Conservation (phyloP, 2,329 filamentous ascomycete species). For the Laburnicola sp. region DNA sequence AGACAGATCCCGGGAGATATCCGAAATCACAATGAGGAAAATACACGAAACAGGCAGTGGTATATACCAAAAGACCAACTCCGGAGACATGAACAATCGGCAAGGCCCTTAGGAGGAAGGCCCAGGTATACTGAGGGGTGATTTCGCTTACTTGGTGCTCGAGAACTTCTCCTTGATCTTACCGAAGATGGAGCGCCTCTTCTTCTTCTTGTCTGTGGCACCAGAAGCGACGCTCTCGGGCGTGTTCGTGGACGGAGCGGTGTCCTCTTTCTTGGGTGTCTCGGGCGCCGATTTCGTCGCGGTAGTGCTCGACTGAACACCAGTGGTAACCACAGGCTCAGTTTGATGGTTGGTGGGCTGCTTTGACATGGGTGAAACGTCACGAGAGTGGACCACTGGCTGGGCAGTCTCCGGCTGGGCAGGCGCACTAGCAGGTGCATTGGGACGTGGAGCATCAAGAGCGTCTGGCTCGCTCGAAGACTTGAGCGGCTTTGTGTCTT, state of each 20-base stretch:
- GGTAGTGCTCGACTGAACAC: conserved; percentile 41
- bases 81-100: conserved; percentile 34
- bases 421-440: conserved; percentile 14
- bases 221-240: conserved; percentile 44
- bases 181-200: conserved; percentile 53
- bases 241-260: conserved; percentile 41
- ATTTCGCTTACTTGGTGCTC: conserved; percentile 27
- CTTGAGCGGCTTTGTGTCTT: conserved; percentile 35
- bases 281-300: conserved; percentile 31
- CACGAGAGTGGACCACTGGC: conserved; percentile 41
- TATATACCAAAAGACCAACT: conserved; percentile 44
- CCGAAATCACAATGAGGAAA: conserved; percentile 26
- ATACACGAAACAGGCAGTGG: conserved; percentile 33
- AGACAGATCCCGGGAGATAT: conserved; percentile 16
- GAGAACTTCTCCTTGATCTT: conserved; percentile 55
- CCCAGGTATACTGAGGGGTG: not conserved
- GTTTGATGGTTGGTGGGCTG: conserved; percentile 44
- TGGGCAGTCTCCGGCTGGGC: conserved; percentile 31
- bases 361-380: conserved; percentile 48
- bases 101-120: conserved; percentile 15
- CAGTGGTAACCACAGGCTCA: conserved; percentile 47
- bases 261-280: conserved; percentile 36
- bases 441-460: conserved; percentile 45
- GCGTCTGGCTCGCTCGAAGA: conserved; percentile 37
- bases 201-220: conserved; percentile 50